Evolutionary conservation across 108 stramenopile species (phyloP), one percentile per base, ranked within the genome.

Genomic region (Tribonema minus): DNA sequence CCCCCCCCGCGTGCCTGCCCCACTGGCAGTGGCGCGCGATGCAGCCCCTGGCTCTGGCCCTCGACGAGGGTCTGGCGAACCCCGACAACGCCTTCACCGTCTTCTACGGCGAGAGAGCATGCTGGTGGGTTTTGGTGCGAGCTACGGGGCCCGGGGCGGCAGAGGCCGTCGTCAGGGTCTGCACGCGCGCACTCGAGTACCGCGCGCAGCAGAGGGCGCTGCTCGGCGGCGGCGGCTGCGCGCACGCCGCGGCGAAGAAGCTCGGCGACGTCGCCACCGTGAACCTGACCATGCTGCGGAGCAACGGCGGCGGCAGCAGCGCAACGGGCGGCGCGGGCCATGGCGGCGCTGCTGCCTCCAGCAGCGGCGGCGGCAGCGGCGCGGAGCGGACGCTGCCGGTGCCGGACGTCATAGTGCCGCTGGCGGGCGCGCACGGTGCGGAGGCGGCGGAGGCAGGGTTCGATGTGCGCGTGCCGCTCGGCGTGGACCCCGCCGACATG

Each of bases 21-120:
- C 86, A 84, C 27, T 36, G 64, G 28, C 58, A 88, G 34, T 92
- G 90, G 85, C 63, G 39, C n/a, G 32, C 75, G 3, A 20, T 86
- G 20, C 36, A 68, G 4, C 81, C 81, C n/a, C 66, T 86, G 4
- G 85, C 61, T 5, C 28, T 86, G n/a, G 85, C 84, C 36, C 36
- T 86, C 12, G 85, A 86, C 41, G 85, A 86, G 36, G 85, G 85
- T 0, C 69, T 86, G 39, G 85, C 85, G 23, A 82, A 67, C 38
- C 82, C 90, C 15, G 88, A 87, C 27, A 85, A 92, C 37, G 81
- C 87, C 3, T 95, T 86, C 84, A 92, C 92, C 26, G 90, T 96
- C 27, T 98, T 98, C 87, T 98, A 98, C 73, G 95, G 97, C 9
- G 97, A 98, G 72, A 77, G 97, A 3, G 61, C 92, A 70, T 93